phyloP scores from a whole-genome alignment of 345 rosid species.

The Euphorbia pulcherrima region DNA sequence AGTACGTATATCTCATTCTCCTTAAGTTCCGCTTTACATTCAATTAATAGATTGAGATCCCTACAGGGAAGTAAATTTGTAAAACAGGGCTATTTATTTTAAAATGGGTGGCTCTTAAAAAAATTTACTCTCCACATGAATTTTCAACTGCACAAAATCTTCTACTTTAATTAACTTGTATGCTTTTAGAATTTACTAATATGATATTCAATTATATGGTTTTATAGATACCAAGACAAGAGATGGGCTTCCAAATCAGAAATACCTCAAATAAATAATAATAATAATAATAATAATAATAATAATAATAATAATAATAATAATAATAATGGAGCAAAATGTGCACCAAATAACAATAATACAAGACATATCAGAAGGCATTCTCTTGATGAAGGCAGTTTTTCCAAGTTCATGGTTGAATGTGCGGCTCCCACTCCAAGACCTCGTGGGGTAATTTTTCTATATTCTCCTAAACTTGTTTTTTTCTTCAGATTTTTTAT shows the following conservation, averaged over 20 bases:
- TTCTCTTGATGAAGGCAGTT: slow-evolving; percentile 65
- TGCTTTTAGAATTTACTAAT: no score
- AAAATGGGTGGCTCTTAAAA: no score
- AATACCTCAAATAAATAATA: slow-evolving; percentile 19
- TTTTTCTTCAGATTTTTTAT: background rate
- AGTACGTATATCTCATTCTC: no score
- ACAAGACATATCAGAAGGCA: slow-evolving; percentile 38
- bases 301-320: background rate
- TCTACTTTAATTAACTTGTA: no score
- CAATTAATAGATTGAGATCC: no score
- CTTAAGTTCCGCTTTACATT: no score
- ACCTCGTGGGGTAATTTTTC: slow-evolving; percentile 41
- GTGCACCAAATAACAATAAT: slow-evolving; percentile 21
- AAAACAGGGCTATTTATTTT: no score
- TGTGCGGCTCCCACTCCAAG: slow-evolving; percentile 35
- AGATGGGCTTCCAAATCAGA: slow-evolving; percentile 19
- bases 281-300: no score
- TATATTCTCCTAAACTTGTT: background rate
- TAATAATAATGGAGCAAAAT: no score
- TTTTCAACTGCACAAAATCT: no score
- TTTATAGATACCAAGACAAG: slow-evolving; percentile 17
- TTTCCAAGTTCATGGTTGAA: slow-evolving; percentile 37
- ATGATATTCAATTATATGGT: background rate
- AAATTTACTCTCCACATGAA: no score
- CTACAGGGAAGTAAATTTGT: no score